Percentiles rank a stretch among this genome's conserved stretches.
Evolutionary conservation across 495 filamentous ascomycete genomes (phyloP).

Genomic region (Penicillium ochrochloron): DNA sequence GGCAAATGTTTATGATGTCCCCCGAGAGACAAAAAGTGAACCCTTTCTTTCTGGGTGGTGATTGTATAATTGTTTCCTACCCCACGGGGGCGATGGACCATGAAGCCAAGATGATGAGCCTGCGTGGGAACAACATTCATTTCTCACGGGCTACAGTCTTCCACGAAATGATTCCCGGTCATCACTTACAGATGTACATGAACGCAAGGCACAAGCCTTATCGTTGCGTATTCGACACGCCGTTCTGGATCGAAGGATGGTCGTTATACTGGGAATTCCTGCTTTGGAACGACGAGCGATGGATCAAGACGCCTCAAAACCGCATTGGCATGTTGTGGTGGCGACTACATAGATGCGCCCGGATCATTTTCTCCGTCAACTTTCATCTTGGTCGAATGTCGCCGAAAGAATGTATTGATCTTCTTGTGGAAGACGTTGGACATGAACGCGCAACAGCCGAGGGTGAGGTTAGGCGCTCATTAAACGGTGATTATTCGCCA

Average conservation of each 20-base stretch:
- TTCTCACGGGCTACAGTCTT: slow-evolving; percentile 57
- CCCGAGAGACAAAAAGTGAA: slow-evolving; percentile 51
- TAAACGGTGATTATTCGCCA: slow-evolving; percentile 52
- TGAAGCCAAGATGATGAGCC: slow-evolving; percentile 54
- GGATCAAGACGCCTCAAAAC: slow-evolving; percentile 48
- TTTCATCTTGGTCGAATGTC: slow-evolving; percentile 55
- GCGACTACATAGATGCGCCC: slow-evolving; percentile 58
- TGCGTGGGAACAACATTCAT: slow-evolving; percentile 57
- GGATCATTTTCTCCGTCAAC: slow-evolving; percentile 56
- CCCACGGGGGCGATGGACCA: slow-evolving; percentile 54
- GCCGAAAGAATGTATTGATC: slow-evolving; percentile 53
- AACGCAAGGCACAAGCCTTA: slow-evolving; percentile 48
- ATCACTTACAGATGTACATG: slow-evolving; percentile 54
- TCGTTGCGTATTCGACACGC: slow-evolving; percentile 52
- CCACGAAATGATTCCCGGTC: slow-evolving; percentile 60
- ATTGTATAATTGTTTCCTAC: slow-evolving; percentile 53
- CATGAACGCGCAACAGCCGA: slow-evolving; percentile 60
- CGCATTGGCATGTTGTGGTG: slow-evolving; percentile 54
- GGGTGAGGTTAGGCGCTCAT: slow-evolving; percentile 55
- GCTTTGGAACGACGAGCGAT: slow-evolving; percentile 43
- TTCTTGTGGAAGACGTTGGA: slow-evolving; percentile 43
- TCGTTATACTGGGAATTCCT: slow-evolving; percentile 58
- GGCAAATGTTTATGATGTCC: slow-evolving; percentile 58
- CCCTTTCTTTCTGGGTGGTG: slow-evolving; percentile 59
- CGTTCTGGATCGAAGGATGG: slow-evolving; percentile 61